Evolutionary conservation across 1,284 basidiomycete genomes (phyloP).

Genomic region (Puccinia hordei): DNA sequence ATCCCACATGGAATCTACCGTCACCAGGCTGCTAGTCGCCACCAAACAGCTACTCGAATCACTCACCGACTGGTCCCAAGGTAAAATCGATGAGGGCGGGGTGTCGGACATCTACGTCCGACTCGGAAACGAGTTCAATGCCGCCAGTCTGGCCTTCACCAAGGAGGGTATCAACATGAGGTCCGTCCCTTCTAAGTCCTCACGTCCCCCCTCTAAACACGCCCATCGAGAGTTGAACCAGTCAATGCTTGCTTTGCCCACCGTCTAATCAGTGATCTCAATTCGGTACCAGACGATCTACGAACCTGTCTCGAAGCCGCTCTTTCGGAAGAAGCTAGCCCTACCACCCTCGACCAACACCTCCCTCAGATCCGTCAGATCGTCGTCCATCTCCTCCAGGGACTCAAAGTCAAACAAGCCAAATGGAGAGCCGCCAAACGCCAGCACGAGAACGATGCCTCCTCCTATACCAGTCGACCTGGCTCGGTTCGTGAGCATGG

Average conservation of each 20-base stretch:
- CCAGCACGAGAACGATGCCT: constrained; percentile 49
- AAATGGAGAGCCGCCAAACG: constrained; percentile 63
- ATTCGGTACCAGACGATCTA: constrained; percentile 84
- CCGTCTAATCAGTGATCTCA: constrained; percentile 70
- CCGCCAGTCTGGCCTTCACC: constrained; percentile 83
- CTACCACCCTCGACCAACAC: constrained; percentile 81
- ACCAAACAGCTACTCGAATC: constrained; percentile 93
- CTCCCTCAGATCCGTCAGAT: constrained; percentile 88
- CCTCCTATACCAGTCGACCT: constrained; percentile 46
- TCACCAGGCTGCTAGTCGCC: constrained; percentile 87
- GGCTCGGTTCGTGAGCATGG: constrained; percentile 34
- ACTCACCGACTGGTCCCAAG: constrained; percentile 81
- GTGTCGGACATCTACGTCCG: constrained; percentile 97
- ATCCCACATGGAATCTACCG: constrained; percentile 76
- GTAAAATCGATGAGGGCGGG: constrained; percentile 73
- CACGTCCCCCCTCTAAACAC: neutral
- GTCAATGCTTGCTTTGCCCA: neutral
- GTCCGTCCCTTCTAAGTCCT: no score
- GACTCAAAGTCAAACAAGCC: constrained; percentile 86
- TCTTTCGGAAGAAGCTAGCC: constrained; percentile 82
- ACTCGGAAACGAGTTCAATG: constrained; percentile 95
- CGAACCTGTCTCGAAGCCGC: constrained; percentile 84
- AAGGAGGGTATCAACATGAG: constrained; percentile 84
- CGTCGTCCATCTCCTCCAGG: constrained; percentile 87
- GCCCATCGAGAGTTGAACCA: neutral